Base-by-base conservation (phyloP, 2,329 filamentous ascomycete genomes). In the Fusarium xylarioides region DNA sequence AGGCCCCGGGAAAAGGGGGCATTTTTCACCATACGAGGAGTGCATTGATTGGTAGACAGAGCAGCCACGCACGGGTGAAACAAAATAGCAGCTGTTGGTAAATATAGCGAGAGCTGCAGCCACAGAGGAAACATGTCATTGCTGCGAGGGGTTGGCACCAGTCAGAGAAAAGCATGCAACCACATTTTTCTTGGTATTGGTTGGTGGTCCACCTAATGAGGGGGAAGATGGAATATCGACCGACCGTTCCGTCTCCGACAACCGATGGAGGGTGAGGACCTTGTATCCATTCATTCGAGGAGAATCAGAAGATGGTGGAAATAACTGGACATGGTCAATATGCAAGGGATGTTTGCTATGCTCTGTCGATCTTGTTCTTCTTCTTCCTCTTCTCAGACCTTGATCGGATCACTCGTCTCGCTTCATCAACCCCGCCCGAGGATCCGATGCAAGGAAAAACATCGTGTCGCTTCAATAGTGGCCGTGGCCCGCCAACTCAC, bases 41-140 rank as follows among this genome's bases (percentile, higher is more conserved):
- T 12, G n/a, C 28, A 73, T 23, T 71, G 70, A 74, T 73, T 73
- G 70, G 70, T n/a, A 49, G 54, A 28, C 21, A 43, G 10, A 28
- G 50, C 40, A 69, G 35, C 66, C 70, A 73, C 70, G 69, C 61
- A 40, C 21, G 43, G 40, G 65, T 73, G 60, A 73, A 66, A 63
- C 69, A 54, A 7, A 43, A 32, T 32, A 30, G 35, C 50, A 19
- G 15, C 6, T 32, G 28, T 37, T 28, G 30, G 44, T 56, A 68
- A 59, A 54, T 70, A 70, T 73, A 72, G 69, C 58, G 16, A 40
- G 23, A 43, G 44, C 37, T 70, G 66, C 66, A 61, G 67, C 67
- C 62, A 63, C 52, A 58, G 34, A n/a, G n/a, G 32, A 52, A 35
- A 49, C 53, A 42, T 60, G 47, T 52, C 60, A 49, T 55, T 12